Conservation (phyloP, 1,284 basidiomycete genomes). For the Sparassis latifolia region DNA sequence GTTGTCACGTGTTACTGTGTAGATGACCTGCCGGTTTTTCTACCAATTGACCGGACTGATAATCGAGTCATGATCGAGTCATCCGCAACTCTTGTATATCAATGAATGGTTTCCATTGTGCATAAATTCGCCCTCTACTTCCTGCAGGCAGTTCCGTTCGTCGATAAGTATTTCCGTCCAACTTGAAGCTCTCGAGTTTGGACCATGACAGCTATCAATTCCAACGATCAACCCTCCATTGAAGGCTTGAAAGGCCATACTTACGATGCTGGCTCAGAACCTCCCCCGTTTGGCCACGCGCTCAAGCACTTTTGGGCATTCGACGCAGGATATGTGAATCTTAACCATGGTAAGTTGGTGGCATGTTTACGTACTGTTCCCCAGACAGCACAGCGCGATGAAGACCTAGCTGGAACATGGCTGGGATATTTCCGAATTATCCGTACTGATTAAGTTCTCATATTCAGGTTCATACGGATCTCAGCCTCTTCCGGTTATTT, state of each 20-base stretch:
- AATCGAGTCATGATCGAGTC: too few species aligned
- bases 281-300: slow-evolving; percentile 52
- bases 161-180: too few species aligned
- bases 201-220: slow-evolving; percentile 22
- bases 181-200: neutral
- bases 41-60: too few species aligned
- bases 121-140: too few species aligned
- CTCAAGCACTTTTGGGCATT: slow-evolving; percentile 56
- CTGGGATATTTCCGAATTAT: neutral
- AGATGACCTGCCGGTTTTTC: too few species aligned
- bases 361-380: neutral
- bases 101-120: too few species aligned
- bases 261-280: slow-evolving; percentile 19
- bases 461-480: slow-evolving; percentile 64
- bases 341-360: slow-evolving; percentile 50
- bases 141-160: too few species aligned
- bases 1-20: too few species aligned
- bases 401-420: neutral
- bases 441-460: neutral
- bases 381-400: neutral
- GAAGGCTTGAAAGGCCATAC: slow-evolving; percentile 9
- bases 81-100: too few species aligned
- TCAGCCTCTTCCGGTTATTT: slow-evolving; percentile 52
- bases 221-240: neutral
- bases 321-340: slow-evolving; percentile 52